Conservation (phyloP, 1,139 yeast species). For the Suhomyces ambrosiae region DNA sequence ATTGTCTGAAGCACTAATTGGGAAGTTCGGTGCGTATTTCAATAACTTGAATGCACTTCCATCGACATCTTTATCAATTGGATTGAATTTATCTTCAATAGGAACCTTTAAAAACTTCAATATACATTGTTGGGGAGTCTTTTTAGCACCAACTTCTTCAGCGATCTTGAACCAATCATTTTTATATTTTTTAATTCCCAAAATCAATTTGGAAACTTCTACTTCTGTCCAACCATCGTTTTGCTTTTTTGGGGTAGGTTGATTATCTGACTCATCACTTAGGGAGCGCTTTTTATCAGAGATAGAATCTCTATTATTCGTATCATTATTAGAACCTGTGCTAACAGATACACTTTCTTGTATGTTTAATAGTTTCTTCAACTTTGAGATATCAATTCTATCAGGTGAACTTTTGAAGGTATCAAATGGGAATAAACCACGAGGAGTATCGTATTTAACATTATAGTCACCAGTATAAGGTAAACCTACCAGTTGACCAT, state of each 20-base stretch:
- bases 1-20: constrained; percentile 83
- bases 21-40: constrained; percentile 79
- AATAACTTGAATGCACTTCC: constrained; percentile 48
- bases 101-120: constrained; percentile 79
- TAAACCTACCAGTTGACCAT: constrained; percentile 47
- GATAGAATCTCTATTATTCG: constrained; percentile 1
- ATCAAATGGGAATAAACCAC: constrained; percentile 93
- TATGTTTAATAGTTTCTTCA: constrained; percentile 51
- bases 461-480: constrained; percentile 72
- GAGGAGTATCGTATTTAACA: constrained; percentile 82
- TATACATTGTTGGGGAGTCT: constrained; percentile 81
- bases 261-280: constrained; percentile 15
- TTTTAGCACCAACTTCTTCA: constrained; percentile 57
- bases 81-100: constrained; percentile 68
- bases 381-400: constrained; percentile 55
- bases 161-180: constrained; percentile 81
- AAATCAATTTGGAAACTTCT: constrained; percentile 59
- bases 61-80: constrained; percentile 41
- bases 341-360: constrained; percentile 9
- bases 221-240: constrained; percentile 67
- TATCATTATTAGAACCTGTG: constrained; percentile 4
- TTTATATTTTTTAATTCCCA: constrained; percentile 59
- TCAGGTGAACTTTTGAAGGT: constrained; percentile 63
- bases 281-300: constrained; percentile 13
- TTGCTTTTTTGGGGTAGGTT: constrained; percentile 36